phyloP scores from a whole-genome alignment of 352 stramenopile species.

The Globisporangium abappressorium region DNA sequence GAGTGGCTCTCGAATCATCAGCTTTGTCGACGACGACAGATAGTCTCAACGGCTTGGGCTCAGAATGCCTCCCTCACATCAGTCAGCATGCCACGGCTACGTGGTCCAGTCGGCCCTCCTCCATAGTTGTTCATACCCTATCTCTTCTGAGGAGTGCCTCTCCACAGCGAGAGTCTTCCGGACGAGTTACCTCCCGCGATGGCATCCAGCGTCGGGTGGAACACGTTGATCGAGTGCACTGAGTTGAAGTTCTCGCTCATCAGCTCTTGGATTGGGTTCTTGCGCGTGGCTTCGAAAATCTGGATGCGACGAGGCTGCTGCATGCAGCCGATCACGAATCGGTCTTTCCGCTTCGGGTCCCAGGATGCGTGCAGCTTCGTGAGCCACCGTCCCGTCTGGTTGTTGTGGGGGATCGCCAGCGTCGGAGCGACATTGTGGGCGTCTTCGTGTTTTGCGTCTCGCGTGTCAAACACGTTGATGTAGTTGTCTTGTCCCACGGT shows the following conservation, averaged over 20 bases:
- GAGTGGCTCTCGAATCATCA: not conserved
- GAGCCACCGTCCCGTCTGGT: constrained; percentile 83
- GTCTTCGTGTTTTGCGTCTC: constrained; percentile 27
- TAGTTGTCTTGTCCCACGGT: constrained; percentile 84
- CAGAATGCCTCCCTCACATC: not conserved
- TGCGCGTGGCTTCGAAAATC: constrained; percentile 71
- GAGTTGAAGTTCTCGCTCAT: constrained; percentile 68
- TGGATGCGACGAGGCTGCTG: constrained; percentile 76
- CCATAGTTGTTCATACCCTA: constrained; percentile 7
- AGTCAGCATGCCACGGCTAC: not conserved
- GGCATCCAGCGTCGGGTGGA: constrained; percentile 69
- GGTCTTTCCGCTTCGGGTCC: constrained; percentile 69
- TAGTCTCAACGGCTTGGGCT: not conserved
- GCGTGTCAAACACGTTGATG: constrained; percentile 68
- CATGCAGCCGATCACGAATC: constrained; percentile 84
- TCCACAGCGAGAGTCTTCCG: constrained; percentile 61
- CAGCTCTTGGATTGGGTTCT: constrained; percentile 69
- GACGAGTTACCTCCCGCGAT: constrained; percentile 81
- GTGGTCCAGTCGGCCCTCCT: not conserved
- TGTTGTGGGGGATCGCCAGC: constrained; percentile 77
- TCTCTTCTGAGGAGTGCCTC: constrained; percentile 25
- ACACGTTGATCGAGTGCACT: constrained; percentile 86
- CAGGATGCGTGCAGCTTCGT: constrained; percentile 83
- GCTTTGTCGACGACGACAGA: not conserved
- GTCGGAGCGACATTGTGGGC: constrained; percentile 26